These are phyloP conservation scores for Pleurotus giganteus DNA, from an alignment of 768 basidiomycete genomes.

Conservation along the genomic window DNA sequence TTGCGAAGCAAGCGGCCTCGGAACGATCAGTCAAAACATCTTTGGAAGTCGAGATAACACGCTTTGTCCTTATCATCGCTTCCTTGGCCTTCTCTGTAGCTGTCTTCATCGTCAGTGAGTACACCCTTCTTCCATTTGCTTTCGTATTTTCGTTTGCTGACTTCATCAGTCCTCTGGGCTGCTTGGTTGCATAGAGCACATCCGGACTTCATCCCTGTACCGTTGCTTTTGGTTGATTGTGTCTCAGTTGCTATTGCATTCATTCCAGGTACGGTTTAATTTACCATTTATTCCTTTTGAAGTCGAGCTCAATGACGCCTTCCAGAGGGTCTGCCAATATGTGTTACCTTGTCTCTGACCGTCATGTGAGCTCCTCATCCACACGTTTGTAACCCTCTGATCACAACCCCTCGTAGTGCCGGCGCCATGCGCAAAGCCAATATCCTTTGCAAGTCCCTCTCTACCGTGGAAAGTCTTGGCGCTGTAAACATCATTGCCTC, in stretches of 20 bases:
- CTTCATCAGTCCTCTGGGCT: slow-evolving; percentile 22
- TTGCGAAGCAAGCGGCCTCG: slow-evolving; percentile 35
- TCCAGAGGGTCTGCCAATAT: slow-evolving; percentile 53
- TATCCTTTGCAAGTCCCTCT: slow-evolving; percentile 52
- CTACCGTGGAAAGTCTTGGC: slow-evolving; percentile 68
- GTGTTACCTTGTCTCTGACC: slow-evolving; percentile 53
- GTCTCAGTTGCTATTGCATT: slow-evolving; percentile 50
- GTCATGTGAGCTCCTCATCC: slow-evolving; percentile 16
- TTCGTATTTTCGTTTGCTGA: neutral
- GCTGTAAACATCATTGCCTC: slow-evolving; percentile 52
- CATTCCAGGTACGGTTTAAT: slow-evolving; percentile 6
- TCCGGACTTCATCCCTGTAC: slow-evolving; percentile 46
- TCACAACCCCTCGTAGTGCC: slow-evolving; percentile 20
- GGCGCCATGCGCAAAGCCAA: slow-evolving; percentile 49
- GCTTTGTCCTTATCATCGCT: slow-evolving; percentile 53
- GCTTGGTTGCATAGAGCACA: slow-evolving; percentile 39
- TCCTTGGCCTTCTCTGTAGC: slow-evolving; percentile 41
- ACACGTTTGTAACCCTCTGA: neutral
- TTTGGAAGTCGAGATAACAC: slow-evolving; percentile 51
- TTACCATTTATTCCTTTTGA: neutral
- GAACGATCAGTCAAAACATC: slow-evolving; percentile 40
- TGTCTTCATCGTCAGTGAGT: slow-evolving; percentile 47
- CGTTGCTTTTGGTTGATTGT: slow-evolving; percentile 51
- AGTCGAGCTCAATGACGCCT: slow-evolving; percentile 36
- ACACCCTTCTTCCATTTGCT: slow-evolving; percentile 14